phyloP scores from a whole-genome alignment of 139 green algal species.

The Edaphochlamys debaryana region DNA sequence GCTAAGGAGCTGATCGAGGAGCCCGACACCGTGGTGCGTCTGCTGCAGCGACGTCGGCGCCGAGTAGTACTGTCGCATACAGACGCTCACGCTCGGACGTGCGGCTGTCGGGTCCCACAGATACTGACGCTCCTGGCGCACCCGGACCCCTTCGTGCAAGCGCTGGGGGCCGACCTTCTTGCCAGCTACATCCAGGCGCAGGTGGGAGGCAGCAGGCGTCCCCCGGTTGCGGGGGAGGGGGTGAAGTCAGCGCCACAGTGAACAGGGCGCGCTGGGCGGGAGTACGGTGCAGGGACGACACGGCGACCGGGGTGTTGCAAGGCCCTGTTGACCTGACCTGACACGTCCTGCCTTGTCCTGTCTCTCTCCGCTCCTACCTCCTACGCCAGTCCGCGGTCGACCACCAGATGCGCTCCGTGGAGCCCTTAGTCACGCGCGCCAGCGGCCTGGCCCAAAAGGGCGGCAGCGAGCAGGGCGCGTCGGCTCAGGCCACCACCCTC shows the following conservation, averaged over 20 bases:
- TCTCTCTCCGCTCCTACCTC: too few relatives aligned
- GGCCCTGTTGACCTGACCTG: too few relatives aligned
- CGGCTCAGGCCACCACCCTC: neutral
- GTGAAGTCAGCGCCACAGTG: neutral
- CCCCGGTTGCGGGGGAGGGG: too few relatives aligned
- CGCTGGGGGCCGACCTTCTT: conserved; percentile 43
- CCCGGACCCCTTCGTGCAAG: conserved; percentile 35
- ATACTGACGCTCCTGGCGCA: conserved; percentile 53
- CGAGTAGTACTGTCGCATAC: too few relatives aligned
- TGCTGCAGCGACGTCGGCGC: neutral
- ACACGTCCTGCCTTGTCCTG: too few relatives aligned
- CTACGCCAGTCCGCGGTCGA: conserved; percentile 30
- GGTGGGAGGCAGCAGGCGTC: too few relatives aligned
- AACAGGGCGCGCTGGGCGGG: too few relatives aligned
- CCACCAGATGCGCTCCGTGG: conserved; percentile 1
- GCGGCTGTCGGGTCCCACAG: too few relatives aligned
- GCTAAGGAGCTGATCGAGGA: conserved; percentile 62
- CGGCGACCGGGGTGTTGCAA: too few relatives aligned
- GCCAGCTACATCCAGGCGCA: conserved; percentile 39
- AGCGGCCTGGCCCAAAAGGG: conserved; percentile 6
- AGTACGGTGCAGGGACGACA: too few relatives aligned
- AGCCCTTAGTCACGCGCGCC: neutral
- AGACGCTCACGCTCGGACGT: too few relatives aligned
- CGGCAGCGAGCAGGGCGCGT: neutral
- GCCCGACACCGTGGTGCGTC: conserved; percentile 58